Evolutionary conservation across 495 filamentous ascomycete genomes (phyloP), one percentile per base, ranked within the genome.

Genomic region (Aspergillus mulundensis): DNA sequence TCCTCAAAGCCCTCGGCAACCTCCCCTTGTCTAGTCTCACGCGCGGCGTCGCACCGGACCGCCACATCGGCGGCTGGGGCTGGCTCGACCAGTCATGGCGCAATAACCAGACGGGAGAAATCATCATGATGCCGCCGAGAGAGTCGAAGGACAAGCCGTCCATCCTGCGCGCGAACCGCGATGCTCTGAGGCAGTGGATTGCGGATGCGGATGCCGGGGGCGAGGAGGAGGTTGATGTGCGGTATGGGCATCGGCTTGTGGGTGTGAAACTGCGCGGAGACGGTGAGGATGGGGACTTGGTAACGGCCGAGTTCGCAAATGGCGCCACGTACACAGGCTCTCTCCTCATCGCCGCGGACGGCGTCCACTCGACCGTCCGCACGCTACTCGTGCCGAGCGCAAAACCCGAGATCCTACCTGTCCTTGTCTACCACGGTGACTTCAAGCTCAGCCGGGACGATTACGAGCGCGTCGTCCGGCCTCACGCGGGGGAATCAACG

Each of bases 1-100:
- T 59, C 36, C 50, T 59, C 1, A 25, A 20, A n/a, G 50, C 57
- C 5, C 57, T 59, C 18, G 56, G 56, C 14, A 34, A 20, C 7
- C 23, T 54, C 11, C 25, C 57, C 11, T 45, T 56, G 1, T 23
- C 32, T n/a, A 41, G 28, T 24, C 25, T 59, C 19, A 54, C 46
- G 5, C 48, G 44, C 23, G 39, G 25, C 34, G 57, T 54, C 24
- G 57, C 50, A 8, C 57, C 57, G 7, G 57, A 59, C 19, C 50
- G 57, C 24, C 45, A 54, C 21, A 54, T 59, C 15, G 57, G 57
- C 28, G 57, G 57, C 28, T 36, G 43, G n/a, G 57, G 57, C 15
- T 59, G 45, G 43, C 42, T 59, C 30, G 57, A 59, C 34, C 53
- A 36, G 10, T 36, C 48, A 19, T 34, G 38, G 12, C 34, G 21